Conservation (phyloP, 495 filamentous ascomycete genomes). For the Terfezia boudieri region DNA sequence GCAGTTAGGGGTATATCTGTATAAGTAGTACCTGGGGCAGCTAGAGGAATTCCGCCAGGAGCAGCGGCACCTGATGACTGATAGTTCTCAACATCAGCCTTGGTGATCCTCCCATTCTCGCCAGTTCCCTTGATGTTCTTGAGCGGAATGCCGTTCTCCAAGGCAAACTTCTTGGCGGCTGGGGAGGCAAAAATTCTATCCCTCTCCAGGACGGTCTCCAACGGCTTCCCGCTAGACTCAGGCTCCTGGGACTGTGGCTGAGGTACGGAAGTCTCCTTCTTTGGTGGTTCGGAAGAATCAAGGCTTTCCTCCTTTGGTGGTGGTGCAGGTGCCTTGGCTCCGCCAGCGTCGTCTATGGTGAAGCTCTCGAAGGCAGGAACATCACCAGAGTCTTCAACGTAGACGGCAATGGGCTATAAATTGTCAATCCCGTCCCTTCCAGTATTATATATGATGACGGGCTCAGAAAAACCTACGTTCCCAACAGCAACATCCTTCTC, state of each 20-base stretch:
- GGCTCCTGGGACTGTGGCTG: constrained; percentile 35
- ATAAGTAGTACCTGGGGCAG: constrained; percentile 40
- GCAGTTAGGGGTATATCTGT: constrained; percentile 64
- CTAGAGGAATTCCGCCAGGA: constrained; percentile 21
- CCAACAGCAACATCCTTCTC: constrained; percentile 92
- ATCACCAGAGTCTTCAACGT: constrained; percentile 79
- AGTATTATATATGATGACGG: constrained; percentile 1
- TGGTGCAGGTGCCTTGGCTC: constrained; percentile 39
- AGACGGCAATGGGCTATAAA: constrained; percentile 72
- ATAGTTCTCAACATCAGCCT: constrained; percentile 78
- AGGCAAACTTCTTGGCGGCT: constrained; percentile 55
- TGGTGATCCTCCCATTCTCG: constrained; percentile 66
- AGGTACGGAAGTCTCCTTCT: constrained; percentile 26
- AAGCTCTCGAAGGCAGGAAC: constrained; percentile 72
- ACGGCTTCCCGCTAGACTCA: constrained; percentile 45
- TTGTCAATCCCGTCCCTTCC: constrained; percentile 20
- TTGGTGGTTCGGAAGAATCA: constrained; percentile 34
- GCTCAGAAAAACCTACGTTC: constrained; percentile 41
- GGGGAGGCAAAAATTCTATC: constrained; percentile 35
- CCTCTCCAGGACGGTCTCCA: constrained; percentile 68
- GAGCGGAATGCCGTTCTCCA: constrained; percentile 65
- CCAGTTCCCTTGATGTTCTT: constrained; percentile 72
- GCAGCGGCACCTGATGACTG: constrained; percentile 25
- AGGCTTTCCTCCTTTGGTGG: constrained; percentile 43
- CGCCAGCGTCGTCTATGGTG: constrained; percentile 72